A percentile compares a stretch with the other conserved stretches of the same genome.
phyloP scores from a whole-genome alignment of 2,329 filamentous ascomycete species.

The Calonectria crousiana region DNA sequence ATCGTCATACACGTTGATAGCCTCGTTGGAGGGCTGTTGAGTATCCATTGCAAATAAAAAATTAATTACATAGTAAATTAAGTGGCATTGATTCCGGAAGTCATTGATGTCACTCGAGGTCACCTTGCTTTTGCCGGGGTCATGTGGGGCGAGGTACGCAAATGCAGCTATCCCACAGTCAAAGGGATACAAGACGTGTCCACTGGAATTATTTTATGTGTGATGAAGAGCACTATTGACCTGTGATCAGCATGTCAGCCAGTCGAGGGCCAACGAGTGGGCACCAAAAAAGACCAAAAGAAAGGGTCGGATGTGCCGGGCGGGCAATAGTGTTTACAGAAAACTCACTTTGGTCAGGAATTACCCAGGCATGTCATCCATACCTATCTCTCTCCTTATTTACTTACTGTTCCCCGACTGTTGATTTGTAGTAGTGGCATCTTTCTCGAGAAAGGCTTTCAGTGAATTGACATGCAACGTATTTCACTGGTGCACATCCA shows the following conservation, averaged over 20 bases:
- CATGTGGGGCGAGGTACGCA: too few species aligned
- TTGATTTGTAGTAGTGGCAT: background rate
- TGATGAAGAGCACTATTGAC: background rate
- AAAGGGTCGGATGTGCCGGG: background rate
- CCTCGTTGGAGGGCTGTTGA: too few species aligned
- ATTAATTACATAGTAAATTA: too few species aligned
- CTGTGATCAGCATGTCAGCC: conserved; percentile 18
- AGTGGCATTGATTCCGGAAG: too few species aligned
- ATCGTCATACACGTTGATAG: too few species aligned
- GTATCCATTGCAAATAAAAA: too few species aligned
- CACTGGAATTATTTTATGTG: background rate
- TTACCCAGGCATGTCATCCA: background rate
- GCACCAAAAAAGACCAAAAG: background rate
- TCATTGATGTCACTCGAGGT: too few species aligned
- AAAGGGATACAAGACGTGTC: too few species aligned
- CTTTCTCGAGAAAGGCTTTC: background rate
- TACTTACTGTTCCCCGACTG: background rate
- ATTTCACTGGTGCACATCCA: background rate
- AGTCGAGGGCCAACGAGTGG: conserved; percentile 35
- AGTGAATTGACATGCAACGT: background rate
- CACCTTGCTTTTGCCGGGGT: too few species aligned
- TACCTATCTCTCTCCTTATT: background rate
- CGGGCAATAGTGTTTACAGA: background rate
- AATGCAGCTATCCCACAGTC: too few species aligned
- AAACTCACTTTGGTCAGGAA: background rate